A percentile compares a stretch with the other conserved stretches of the same genome.
Conservation (phyloP, 257 asterid species). For the Solanum infundibuliforme region DNA sequence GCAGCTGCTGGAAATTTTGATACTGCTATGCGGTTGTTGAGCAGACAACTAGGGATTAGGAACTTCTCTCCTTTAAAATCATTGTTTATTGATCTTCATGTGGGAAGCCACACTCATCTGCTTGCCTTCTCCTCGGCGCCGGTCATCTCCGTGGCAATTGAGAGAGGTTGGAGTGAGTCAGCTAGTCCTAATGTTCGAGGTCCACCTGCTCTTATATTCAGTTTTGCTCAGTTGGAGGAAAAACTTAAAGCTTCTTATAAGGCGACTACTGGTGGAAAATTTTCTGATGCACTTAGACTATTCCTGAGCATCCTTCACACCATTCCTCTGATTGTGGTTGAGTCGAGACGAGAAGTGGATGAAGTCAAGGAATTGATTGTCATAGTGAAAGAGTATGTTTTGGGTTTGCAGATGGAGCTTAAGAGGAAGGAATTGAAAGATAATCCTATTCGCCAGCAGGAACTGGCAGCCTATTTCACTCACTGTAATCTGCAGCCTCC, state of each 20-base stretch:
- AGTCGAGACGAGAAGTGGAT: constrained; percentile 73
- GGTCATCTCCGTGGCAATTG: constrained; percentile 53
- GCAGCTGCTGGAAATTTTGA: constrained; percentile 94
- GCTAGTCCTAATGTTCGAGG: constrained; percentile 63
- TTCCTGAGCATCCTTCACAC: constrained; percentile 59
- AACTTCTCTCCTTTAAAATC: constrained; percentile 64
- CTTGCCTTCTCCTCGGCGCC: constrained; percentile 69
- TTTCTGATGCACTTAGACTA: constrained; percentile 55
- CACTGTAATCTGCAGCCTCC: constrained; percentile 75
- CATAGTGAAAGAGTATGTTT: constrained; percentile 63
- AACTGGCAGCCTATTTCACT: constrained; percentile 90
- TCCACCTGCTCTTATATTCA: constrained; percentile 67
- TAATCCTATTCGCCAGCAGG: constrained; percentile 71
- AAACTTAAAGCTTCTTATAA: constrained; percentile 66
- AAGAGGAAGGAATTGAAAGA: constrained; percentile 65
- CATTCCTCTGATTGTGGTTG: constrained; percentile 68
- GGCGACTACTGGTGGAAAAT: constrained; percentile 64
- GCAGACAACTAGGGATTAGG: constrained; percentile 66
- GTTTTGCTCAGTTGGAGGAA: constrained; percentile 67
- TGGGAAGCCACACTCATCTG: constrained; percentile 73
- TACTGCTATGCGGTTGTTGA: constrained; percentile 81
- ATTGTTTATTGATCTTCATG: constrained; percentile 53
- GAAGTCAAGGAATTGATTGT: constrained; percentile 64
- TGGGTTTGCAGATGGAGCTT: constrained; percentile 73
- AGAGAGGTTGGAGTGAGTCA: constrained; percentile 74